Conservation (phyloP, 2,329 filamentous ascomycete species). For the Fusarium subtropicale region DNA sequence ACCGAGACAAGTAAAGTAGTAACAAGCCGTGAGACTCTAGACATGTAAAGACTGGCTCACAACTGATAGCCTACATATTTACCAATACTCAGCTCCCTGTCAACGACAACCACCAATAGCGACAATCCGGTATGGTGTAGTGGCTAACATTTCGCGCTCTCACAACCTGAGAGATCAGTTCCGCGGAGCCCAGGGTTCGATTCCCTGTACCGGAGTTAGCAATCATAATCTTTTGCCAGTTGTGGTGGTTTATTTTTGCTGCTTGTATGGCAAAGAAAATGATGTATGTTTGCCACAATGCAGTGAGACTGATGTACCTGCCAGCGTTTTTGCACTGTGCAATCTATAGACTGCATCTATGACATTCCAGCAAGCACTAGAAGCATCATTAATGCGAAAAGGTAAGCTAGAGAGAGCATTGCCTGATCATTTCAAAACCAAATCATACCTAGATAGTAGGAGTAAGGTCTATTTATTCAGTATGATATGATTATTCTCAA, state of each 20-base stretch:
- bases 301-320: background rate
- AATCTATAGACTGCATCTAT: background rate
- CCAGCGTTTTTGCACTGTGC: background rate
- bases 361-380: conserved; percentile 34
- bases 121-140: conserved; percentile 50
- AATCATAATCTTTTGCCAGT: background rate
- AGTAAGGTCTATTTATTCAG: fast-evolving
- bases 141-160: conserved; percentile 44
- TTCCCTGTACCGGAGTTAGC: conserved; percentile 8
- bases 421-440: background rate
- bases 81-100: fast-evolving
- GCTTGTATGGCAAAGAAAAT: background rate
- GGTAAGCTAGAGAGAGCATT: background rate
- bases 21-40: background rate
- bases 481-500: background rate
- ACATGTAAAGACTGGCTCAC: background rate
- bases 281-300: background rate
- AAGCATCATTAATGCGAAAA: conserved; percentile 11
- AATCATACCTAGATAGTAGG: background rate
- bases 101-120: background rate
- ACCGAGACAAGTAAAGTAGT: background rate
- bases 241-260: background rate
- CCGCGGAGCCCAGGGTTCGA: conserved; percentile 13
- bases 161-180: conserved; percentile 3
- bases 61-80: too few species aligned